phyloP scores from a whole-genome alignment of 345 rosid genomes.

The Laguncularia racemosa region DNA sequence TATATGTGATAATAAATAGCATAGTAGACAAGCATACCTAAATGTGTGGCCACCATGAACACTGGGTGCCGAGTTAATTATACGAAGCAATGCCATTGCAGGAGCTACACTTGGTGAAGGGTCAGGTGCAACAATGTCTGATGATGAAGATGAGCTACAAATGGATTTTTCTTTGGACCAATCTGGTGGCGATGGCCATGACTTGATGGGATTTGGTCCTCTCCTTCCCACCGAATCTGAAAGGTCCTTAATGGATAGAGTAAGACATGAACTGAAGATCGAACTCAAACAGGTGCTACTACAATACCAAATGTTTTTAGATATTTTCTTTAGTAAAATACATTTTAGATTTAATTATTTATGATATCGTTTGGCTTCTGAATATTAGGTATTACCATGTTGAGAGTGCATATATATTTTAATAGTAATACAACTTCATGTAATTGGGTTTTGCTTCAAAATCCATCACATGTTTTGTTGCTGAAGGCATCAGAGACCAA shows the following conservation, averaged over 20 bases:
- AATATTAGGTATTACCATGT: no score
- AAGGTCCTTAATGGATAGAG: conserved; percentile 98
- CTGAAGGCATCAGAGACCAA: no score
- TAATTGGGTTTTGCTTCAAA: no score
- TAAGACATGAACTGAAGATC: conserved; percentile 88
- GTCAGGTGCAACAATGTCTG: conserved; percentile 91
- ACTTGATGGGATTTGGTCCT: conserved; percentile 90
- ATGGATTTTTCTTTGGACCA: conserved; percentile 80
- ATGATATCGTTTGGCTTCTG: no score
- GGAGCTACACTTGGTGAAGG: conserved; percentile 85
- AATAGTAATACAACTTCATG: no score
- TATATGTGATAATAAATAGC: no score
- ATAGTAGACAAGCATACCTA: no score
- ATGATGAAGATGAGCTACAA: conserved; percentile 85
- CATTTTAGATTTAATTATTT: no score
- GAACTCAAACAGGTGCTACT: conserved; percentile 78
- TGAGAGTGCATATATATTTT: no score
- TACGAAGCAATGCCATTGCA: conserved; percentile 3
- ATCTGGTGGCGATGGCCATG: conserved; percentile 49
- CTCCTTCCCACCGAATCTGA: conserved; percentile 92
- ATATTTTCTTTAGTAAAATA: no score
- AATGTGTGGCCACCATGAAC: background rate
- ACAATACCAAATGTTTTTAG: background rate
- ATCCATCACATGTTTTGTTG: no score
- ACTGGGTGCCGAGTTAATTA: background rate